Conservation (phyloP, 768 basidiomycete genomes). For the Hericium erinaceus region DNA sequence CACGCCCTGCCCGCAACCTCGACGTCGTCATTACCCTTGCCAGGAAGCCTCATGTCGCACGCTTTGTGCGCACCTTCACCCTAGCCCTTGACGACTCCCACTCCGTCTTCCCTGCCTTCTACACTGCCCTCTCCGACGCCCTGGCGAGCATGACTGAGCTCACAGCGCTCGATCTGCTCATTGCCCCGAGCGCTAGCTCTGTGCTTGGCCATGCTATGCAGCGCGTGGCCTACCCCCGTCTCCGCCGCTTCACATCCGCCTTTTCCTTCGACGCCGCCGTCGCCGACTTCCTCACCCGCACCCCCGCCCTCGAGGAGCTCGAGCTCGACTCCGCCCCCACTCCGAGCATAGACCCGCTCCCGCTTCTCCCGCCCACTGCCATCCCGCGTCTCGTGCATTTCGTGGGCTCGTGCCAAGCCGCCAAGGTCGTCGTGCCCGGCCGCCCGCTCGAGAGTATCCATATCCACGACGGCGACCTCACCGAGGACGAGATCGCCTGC, state of each 20-base stretch:
- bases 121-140: constrained; percentile 39
- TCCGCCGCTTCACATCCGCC: constrained; percentile 49
- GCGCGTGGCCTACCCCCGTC: constrained; percentile 31
- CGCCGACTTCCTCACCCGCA: constrained; percentile 46
- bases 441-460: constrained; percentile 58
- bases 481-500: constrained; percentile 42
- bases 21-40: constrained; percentile 48
- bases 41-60: constrained; percentile 44
- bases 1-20: constrained; percentile 36
- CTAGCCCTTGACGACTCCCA: constrained; percentile 38
- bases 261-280: constrained; percentile 54
- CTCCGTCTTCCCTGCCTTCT: constrained; percentile 37
- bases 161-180: constrained; percentile 40
- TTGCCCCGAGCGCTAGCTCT: constrained; percentile 42
- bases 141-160: constrained; percentile 55
- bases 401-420: constrained; percentile 49
- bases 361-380: constrained; percentile 24
- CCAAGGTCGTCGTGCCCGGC: constrained; percentile 49
- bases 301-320: constrained; percentile 47
- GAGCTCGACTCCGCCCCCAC: constrained; percentile 35
- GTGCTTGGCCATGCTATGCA: constrained; percentile 27
- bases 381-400: constrained; percentile 43
- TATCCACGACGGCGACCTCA: constrained; percentile 50
- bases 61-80: constrained; percentile 52
- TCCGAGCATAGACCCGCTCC: constrained; percentile 12